Evolutionary conservation across 768 basidiomycete species (phyloP), one percentile per base, ranked within the genome.

Genomic region (Serendipita vermifera): DNA sequence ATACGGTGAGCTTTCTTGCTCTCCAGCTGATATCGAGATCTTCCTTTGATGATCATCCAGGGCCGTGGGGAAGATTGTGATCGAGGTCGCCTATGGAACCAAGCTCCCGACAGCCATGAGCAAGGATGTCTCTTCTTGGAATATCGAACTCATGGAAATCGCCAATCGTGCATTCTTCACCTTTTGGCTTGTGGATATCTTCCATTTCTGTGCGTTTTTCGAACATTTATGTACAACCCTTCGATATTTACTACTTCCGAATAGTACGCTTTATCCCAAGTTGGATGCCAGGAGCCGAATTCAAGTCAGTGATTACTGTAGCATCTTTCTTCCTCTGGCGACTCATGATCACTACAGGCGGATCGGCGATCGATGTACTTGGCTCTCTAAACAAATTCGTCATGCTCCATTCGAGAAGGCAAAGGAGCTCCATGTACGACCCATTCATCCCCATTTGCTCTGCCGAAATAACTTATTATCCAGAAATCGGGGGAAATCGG

Each of bases 101-200:
- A 7, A 7, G 15, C 9, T 41, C 7, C 7, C 17, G 5, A 41
- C 7, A 6, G 15, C 5, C 17, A 41, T 41, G 39, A 26, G 39
- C 5, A 26, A 41, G 7, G 39, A 41, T 9, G 17, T 41, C 17
- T 6, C 39, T 6, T 20, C 17, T 9, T 51, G 46, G 46, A 31
- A 51, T 29, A 29, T 15, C 9, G 46, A 51, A n/a, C n/a, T 29
- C 9, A 51, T 51, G 46, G 9, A 11, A 22, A 22, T 27, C 24
- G 32, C 32, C 27, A 51, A 31, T 27, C 22, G 26, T 29, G 46
- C 46, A 4, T 51, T 51, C 29, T 27, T 22, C 46, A 51, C 9
- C n/a, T 51, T 51, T 31, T 51, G 46, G 46, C 5, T 51, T 5
- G 46, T 51, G 24, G 46, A 51, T 31, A 31, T 51, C 46, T 51